A percentile compares a stretch with the other conserved stretches of the same genome.
Evolutionary conservation across 2,329 filamentous ascomycete species (phyloP).

Genomic region (Fusarium nodosum): DNA sequence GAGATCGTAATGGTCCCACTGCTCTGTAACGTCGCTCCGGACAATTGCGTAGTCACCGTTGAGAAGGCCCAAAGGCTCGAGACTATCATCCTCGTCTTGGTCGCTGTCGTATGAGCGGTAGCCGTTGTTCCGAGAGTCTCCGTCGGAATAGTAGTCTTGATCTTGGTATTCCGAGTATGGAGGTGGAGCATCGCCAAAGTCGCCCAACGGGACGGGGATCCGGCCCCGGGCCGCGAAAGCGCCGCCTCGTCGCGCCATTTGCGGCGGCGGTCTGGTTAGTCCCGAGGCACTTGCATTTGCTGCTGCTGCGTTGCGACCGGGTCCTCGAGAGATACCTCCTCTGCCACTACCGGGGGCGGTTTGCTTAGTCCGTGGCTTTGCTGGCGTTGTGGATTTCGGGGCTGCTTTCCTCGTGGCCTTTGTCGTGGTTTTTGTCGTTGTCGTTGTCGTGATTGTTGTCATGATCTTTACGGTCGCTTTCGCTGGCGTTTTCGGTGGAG

Average conservation of each 20-base stretch:
- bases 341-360: conserved; percentile 25
- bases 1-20: conserved; percentile 47
- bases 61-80: conserved; percentile 54
- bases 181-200: conserved; percentile 31
- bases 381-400: conserved; percentile 6
- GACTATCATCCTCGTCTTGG: conserved; percentile 12
- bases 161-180: conserved; percentile 33
- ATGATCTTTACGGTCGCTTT: conserved; percentile 9
- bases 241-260: conserved; percentile 50
- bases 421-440: neutral
- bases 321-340: conserved; percentile 27
- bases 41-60: conserved; percentile 61
- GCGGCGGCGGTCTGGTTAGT: conserved; percentile 16
- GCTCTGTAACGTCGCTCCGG: conserved; percentile 43
- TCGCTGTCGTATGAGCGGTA: neutral
- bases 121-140: neutral
- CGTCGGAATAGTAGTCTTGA: conserved; percentile 20
- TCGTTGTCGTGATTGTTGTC: conserved; percentile 10
- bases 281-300: neutral
- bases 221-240: conserved; percentile 44
- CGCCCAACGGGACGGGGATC: conserved; percentile 25
- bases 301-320: conserved; percentile 5
- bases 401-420: conserved; percentile 6
- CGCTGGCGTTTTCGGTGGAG: neutral
- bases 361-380: conserved; percentile 24